Evolutionary conservation across 805 yeast species (phyloP).

Genomic region (Clavispora vitiphila): DNA sequence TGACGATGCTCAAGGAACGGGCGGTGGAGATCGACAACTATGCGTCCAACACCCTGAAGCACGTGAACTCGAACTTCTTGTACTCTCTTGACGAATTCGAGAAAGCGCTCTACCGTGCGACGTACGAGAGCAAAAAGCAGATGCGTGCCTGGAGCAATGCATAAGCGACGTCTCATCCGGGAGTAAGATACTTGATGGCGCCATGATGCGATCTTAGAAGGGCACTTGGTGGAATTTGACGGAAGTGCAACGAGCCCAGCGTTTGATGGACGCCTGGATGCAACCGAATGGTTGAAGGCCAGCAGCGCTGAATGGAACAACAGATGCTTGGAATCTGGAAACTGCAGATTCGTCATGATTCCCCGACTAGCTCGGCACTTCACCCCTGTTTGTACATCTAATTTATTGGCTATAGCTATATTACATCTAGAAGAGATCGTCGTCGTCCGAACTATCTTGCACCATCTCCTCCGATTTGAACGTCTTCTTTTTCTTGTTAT

Average conservation of each 20-base stretch:
- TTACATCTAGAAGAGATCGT: slow-evolving; percentile 18
- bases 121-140: slow-evolving; percentile 45
- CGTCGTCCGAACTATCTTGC: slow-evolving; percentile 47
- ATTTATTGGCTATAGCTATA: background rate
- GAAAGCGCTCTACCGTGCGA: slow-evolving; percentile 47
- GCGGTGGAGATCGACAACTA: slow-evolving; percentile 68
- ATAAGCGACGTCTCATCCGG: no score
- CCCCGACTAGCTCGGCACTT: no score
- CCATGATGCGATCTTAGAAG: background rate
- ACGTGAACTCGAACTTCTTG: slow-evolving; percentile 48
- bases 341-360: no score
- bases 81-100: slow-evolving; percentile 75
- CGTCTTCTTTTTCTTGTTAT: slow-evolving; percentile 24
- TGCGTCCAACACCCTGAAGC: slow-evolving; percentile 51
- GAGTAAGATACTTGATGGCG: no score
- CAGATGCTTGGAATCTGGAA: no score
- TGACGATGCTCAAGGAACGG: slow-evolving; percentile 56
- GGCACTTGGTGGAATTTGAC: no score
- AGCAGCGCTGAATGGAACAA: no score
- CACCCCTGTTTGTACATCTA: background rate
- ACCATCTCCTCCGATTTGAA: slow-evolving; percentile 29
- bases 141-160: slow-evolving; percentile 33
- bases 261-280: no score
- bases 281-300: no score
- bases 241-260: no score